These are phyloP conservation scores for Phytophthora melonis DNA, from an alignment of 352 stramenopile species.

Conservation along the genomic window DNA sequence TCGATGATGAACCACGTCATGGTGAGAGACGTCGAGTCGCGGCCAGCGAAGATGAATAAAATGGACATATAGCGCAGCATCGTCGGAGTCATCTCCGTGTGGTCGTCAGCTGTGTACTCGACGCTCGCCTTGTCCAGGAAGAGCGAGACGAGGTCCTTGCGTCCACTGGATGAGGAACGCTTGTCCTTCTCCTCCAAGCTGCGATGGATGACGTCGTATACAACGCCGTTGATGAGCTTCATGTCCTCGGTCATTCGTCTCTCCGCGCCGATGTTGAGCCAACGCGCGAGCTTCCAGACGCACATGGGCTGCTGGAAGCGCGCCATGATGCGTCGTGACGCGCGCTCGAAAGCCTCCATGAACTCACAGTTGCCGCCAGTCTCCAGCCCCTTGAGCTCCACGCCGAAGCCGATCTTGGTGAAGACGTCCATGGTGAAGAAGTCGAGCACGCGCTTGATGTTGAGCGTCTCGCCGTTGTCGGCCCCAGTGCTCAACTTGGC, in stretches of 20 bases:
- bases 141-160: slow-evolving; percentile 55
- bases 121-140: slow-evolving; percentile 41
- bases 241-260: slow-evolving; percentile 35
- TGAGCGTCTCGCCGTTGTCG: slow-evolving; percentile 28
- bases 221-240: slow-evolving; percentile 35
- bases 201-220: slow-evolving; percentile 34
- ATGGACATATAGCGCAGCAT: slow-evolving; percentile 76
- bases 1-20: slow-evolving; percentile 84
- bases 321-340: slow-evolving; percentile 42
- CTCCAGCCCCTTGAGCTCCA: slow-evolving; percentile 56
- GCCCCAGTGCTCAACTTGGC: slow-evolving; percentile 30
- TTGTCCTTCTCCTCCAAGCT: slow-evolving; percentile 24
- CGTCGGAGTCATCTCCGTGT: slow-evolving; percentile 29
- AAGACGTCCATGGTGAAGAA: slow-evolving; percentile 80
- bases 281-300: slow-evolving; percentile 48
- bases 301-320: slow-evolving; percentile 48
- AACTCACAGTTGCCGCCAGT: slow-evolving; percentile 39
- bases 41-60: slow-evolving; percentile 81
- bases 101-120: slow-evolving; percentile 24
- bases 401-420: slow-evolving; percentile 75
- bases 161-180: not conserved
- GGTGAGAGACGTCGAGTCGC: slow-evolving; percentile 78
- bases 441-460: slow-evolving; percentile 65
- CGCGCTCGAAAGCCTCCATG: slow-evolving; percentile 51
- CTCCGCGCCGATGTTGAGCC: slow-evolving; percentile 40